Evolutionary conservation across 2,329 filamentous ascomycete species (phyloP).

Genomic region (Neurospora crassa): DNA sequence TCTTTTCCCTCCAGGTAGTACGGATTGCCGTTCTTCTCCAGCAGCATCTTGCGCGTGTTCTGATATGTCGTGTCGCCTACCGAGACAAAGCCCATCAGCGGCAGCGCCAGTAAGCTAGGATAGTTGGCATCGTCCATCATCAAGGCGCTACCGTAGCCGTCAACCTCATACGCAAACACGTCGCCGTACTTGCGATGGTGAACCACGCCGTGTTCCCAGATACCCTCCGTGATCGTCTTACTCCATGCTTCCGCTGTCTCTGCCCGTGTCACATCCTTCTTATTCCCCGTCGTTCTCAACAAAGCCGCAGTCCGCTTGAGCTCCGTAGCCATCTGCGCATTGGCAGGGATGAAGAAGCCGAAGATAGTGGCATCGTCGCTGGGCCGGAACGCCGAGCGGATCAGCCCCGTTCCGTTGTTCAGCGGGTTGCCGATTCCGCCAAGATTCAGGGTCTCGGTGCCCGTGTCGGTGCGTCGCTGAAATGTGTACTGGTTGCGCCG

Average conservation of each 20-base stretch:
- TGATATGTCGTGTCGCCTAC: conserved; percentile 62
- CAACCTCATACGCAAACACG: conserved; percentile 81
- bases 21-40: conserved; percentile 69
- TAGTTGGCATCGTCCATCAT: conserved; percentile 89
- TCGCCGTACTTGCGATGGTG: conserved; percentile 63
- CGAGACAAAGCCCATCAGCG: conserved; percentile 66
- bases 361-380: conserved; percentile 93
- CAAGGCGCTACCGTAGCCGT: conserved; percentile 74
- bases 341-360: conserved; percentile 89
- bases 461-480: conserved; percentile 65
- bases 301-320: conserved; percentile 64
- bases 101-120: conserved; percentile 69
- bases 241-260: conserved; percentile 49
- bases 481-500: conserved; percentile 77
- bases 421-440: conserved; percentile 84
- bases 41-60: conserved; percentile 73
- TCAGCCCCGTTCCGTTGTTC: conserved; percentile 70
- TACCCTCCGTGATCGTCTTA: conserved; percentile 58
- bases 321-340: conserved; percentile 93
- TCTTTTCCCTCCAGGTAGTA: conserved; percentile 72
- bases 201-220: conserved; percentile 79
- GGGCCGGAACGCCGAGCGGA: conserved; percentile 87
- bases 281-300: conserved; percentile 43
- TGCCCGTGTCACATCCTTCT: conserved; percentile 42
- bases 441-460: conserved; percentile 84